These are phyloP conservation scores for Hypoxylon crocopeplum DNA, from an alignment of 495 filamentous ascomycete genomes.

Conservation along the genomic window DNA sequence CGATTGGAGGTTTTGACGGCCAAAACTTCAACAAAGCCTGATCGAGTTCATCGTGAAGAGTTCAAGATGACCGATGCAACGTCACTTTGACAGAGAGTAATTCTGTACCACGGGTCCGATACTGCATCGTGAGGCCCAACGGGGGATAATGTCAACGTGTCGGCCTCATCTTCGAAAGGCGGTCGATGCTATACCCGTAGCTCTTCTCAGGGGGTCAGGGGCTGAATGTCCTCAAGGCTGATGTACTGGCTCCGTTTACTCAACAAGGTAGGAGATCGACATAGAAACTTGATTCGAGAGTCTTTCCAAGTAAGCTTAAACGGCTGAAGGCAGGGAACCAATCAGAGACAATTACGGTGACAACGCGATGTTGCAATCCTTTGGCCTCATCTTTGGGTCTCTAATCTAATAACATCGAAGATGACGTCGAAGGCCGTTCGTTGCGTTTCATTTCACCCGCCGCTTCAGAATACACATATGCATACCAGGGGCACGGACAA, in stretches of 20 bases:
- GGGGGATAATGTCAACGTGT: not conserved
- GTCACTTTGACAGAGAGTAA: conserved; percentile 12
- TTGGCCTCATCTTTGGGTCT: conserved; percentile 16
- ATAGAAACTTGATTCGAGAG: conserved; percentile 6
- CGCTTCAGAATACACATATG: not conserved
- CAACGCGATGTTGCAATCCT: conserved; percentile 24
- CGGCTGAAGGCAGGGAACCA: not conserved
- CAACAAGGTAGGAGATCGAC: conserved; percentile 22
- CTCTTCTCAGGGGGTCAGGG: not conserved
- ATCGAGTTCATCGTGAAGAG: not conserved
- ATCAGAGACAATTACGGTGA: conserved; percentile 18
- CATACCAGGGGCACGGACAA: not conserved
- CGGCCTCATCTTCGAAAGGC: not conserved
- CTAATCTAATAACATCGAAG: conserved; percentile 10
- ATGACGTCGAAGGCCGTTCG: conserved; percentile 17
- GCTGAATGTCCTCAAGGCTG: conserved; percentile 8
- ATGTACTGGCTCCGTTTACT: conserved; percentile 13
- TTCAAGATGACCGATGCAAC: conserved; percentile 13
- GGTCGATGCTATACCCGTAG: conserved; percentile 1
- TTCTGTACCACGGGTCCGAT: not conserved
- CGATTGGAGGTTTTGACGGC: not conserved
- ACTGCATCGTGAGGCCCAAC: not conserved
- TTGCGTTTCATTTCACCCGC: conserved; percentile 13
- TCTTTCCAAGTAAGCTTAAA: conserved; percentile 11
- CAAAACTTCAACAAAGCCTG: conserved; percentile 6